These are phyloP conservation scores for Pythium folliculosum DNA, from an alignment of 352 stramenopile genomes.

Conservation along the genomic window DNA sequence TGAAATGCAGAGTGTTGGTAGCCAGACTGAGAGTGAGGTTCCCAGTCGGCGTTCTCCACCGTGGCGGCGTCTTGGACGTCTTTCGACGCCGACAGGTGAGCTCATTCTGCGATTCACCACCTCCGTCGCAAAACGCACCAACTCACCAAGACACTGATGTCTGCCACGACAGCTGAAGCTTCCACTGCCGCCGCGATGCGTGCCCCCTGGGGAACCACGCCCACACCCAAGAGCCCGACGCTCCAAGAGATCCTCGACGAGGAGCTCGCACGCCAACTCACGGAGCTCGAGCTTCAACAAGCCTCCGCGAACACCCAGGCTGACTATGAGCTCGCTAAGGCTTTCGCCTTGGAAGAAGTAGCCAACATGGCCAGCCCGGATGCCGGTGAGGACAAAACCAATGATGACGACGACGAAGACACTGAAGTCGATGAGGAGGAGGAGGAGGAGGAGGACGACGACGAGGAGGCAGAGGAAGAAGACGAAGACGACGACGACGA, in stretches of 20 bases:
- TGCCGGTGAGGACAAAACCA: not conserved
- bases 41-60: not conserved
- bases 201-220: not conserved
- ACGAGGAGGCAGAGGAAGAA: conserved; percentile 12
- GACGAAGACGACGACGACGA: conserved; percentile 20
- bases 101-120: conserved; percentile 20
- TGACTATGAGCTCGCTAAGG: not conserved
- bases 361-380: not conserved
- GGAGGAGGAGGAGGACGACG: conserved; percentile 3
- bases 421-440: conserved; percentile 1
- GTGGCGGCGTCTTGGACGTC: too few relatives aligned
- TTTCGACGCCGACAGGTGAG: not conserved
- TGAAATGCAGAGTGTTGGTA: conserved; percentile 21
- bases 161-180: conserved; percentile 12
- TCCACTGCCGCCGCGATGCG: not conserved
- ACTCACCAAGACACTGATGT: conserved; percentile 4
- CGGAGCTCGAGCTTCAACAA: conserved; percentile 34
- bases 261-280: conserved; percentile 48
- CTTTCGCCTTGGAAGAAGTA: not conserved
- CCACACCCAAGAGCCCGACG: conserved; percentile 22
- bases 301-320: not conserved
- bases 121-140: not conserved
- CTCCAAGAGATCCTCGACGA: conserved; percentile 75
- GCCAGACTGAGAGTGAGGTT: conserved; percentile 5
- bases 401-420: conserved; percentile 2